phyloP scores from a whole-genome alignment of 148 eudicot species.

The Spergularia marina region DNA sequence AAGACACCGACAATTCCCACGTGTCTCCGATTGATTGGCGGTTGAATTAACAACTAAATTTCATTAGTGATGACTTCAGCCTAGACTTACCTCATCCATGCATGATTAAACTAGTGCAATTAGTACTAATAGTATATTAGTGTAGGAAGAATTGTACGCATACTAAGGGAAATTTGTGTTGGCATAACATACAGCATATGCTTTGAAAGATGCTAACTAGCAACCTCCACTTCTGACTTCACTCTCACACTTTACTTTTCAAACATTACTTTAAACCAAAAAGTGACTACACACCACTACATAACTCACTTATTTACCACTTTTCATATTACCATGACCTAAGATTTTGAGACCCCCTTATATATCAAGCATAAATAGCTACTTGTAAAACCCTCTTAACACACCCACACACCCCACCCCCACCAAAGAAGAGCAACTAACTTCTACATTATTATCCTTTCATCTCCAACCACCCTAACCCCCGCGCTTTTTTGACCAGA shows the following conservation, averaged over 20 bases:
- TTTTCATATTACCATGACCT: slow-evolving; percentile 23
- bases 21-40: not conserved
- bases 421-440: not conserved
- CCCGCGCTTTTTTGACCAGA: not conserved
- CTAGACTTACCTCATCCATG: not conserved
- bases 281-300: slow-evolving; percentile 37
- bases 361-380: slow-evolving; percentile 20
- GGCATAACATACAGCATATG: slow-evolving; percentile 34
- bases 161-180: slow-evolving; percentile 14
- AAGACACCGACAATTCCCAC: slow-evolving; percentile 7
- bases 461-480: slow-evolving; percentile 8
- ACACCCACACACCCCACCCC: slow-evolving; percentile 12
- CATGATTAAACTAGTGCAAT: not conserved
- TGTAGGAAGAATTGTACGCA: not conserved
- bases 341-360: slow-evolving; percentile 16
- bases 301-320: slow-evolving; percentile 24
- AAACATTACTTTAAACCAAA: slow-evolving; percentile 27
- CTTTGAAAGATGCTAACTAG: slow-evolving; percentile 35
- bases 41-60: not conserved
- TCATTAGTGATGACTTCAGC: slow-evolving; percentile 5
- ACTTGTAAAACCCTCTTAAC: slow-evolving; percentile 24
- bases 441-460: not conserved
- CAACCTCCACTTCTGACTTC: slow-evolving; percentile 43
- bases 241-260: slow-evolving; percentile 17
- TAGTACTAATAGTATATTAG: not conserved